Evolutionary conservation across 2,329 filamentous ascomycete species (phyloP), one percentile per base, ranked within the genome.

Genomic region (Aspergillus sojae): DNA sequence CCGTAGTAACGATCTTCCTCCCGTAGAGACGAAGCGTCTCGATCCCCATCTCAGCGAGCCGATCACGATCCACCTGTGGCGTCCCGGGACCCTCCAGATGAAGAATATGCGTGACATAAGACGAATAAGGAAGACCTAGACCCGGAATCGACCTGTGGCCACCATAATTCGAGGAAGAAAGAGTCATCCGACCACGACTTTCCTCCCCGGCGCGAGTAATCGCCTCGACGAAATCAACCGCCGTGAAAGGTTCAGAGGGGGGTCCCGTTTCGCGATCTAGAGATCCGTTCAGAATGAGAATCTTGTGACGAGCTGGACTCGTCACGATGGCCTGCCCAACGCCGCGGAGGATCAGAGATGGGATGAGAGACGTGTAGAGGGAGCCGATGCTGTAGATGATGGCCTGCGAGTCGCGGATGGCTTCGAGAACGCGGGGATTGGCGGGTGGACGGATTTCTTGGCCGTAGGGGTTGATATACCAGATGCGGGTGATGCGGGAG

Each of bases 381-480:
- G 90, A 94, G n/a, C 95, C 95, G 63, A 98, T 96, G 76, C 91
- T 94, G 80, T 97, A 98, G 53, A 98, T 87, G 10, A 97, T 84
- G 1, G 88, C 89, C 61, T 88, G 85, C 0, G 91, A 85, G 1
- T 81, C 79, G 19, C 81, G 80, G 1, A 98, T 77, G 0, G 92
- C 88, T 9, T 88, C 85, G 0, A 96, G 71, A 0, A 94, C 92
- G 57, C 92, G 89, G 0, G 93, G 89, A 72, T 97, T 98, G 2
- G 93, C 91, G 0, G 89, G 86, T 0, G 94, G 91, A 21, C 89
- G 88, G 69, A 98, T 97, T 78, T 97, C 94, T 75, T 97, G 93
- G n/a, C 94, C 94, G 76, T 97, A 98, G 0, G 94, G 94, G 73
- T 97, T 98, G 80, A 98, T 98, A 81, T 98, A 98, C 93, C 93